Evolutionary conservation across 768 basidiomycete species (phyloP).

Genomic region (Agaricus sinodeliciosus): DNA sequence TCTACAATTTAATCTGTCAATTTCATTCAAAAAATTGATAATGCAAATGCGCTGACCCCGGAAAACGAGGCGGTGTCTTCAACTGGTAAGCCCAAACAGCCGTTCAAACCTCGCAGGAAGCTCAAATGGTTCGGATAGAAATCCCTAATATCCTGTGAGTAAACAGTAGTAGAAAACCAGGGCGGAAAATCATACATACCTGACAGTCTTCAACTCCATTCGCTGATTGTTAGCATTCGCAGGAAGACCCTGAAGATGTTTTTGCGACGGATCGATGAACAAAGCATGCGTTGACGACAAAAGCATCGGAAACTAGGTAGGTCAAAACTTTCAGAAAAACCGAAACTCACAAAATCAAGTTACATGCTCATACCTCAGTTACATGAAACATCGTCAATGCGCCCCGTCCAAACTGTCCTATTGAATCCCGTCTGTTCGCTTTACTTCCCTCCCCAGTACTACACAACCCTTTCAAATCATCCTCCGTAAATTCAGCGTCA

Average conservation of each 20-base stretch:
- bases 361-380: constrained; percentile 31
- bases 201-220: constrained; percentile 16
- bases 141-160: constrained; percentile 15
- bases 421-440: constrained; percentile 24
- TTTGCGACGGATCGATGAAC: constrained; percentile 41
- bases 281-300: constrained; percentile 24
- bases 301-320: constrained; percentile 24
- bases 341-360: background rate
- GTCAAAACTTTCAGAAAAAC: background rate
- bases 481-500: constrained; percentile 29
- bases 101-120: constrained; percentile 29
- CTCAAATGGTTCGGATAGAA: constrained; percentile 36
- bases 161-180: background rate
- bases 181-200: background rate
- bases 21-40: background rate
- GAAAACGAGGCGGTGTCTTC: background rate
- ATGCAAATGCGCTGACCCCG: background rate
- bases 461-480: constrained; percentile 42
- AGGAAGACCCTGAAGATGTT: constrained; percentile 26
- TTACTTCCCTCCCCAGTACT: constrained; percentile 41
- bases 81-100: constrained; percentile 19
- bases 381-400: constrained; percentile 48
- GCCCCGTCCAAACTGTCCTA: constrained; percentile 48
- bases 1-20: background rate
- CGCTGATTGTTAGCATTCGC: constrained; percentile 25